Evolutionary conservation across 2,329 filamentous ascomycete genomes (phyloP).

Genomic region (Hypoxylon sp.): DNA sequence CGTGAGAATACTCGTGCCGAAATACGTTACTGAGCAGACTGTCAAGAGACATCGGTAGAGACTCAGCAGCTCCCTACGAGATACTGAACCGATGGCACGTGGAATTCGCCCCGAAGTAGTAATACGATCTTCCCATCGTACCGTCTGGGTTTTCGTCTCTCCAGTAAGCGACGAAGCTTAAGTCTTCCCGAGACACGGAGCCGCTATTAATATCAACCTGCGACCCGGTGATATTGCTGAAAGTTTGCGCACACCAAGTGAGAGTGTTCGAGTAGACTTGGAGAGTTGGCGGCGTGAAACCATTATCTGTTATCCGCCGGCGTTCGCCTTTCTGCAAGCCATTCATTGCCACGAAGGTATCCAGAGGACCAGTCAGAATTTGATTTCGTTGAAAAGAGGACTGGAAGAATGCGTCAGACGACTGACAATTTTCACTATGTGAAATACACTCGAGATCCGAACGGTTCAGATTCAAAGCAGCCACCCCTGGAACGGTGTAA

Average conservation of each 20-base stretch:
- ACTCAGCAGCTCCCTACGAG: neutral
- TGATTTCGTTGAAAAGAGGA: constrained; percentile 5
- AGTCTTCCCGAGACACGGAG: neutral
- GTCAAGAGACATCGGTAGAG: constrained; percentile 9
- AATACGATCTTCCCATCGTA: neutral
- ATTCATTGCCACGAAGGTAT: constrained; percentile 24
- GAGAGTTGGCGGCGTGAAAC: constrained; percentile 9
- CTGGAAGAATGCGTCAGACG: constrained; percentile 17
- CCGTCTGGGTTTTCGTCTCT: neutral
- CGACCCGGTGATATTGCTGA: constrained; percentile 11
- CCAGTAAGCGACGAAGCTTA: neutral
- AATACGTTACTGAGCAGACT: constrained; percentile 11
- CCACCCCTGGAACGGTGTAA: constrained; percentile 18
- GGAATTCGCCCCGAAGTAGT: constrained; percentile 5
- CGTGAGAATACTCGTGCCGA: constrained; percentile 3
- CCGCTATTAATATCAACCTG: constrained; percentile 5
- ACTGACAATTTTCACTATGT: neutral
- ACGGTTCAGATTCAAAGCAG: neutral
- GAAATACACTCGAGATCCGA: constrained; percentile 20
- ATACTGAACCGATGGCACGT: constrained; percentile 17
- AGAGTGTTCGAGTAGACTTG: constrained; percentile 22
- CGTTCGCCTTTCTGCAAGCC: neutral
- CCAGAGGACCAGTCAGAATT: neutral
- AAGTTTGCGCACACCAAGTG: constrained; percentile 24
- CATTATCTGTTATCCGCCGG: neutral